A percentile compares a stretch with the other conserved stretches of the same genome.
phyloP scores from a whole-genome alignment of 2,329 filamentous ascomycete genomes.

The Knufia petricola region DNA sequence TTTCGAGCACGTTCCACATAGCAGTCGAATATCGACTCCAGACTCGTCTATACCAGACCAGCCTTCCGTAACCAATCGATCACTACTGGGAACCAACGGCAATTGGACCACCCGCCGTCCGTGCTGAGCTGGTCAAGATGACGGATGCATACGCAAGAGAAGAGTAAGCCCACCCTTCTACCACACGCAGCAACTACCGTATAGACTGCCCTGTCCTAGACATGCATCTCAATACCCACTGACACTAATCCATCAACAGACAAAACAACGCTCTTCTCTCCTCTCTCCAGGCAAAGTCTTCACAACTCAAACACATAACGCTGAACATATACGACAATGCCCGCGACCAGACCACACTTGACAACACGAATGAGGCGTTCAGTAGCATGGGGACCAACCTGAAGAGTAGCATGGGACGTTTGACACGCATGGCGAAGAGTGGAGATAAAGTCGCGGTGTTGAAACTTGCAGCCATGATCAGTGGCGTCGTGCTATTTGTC shows the following conservation, averaged over 20 bases:
- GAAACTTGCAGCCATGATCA: slow-evolving; percentile 76
- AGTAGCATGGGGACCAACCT: slow-evolving; percentile 73
- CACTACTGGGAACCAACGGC: no score
- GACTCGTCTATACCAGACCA: no score
- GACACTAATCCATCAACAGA: slow-evolving; percentile 28
- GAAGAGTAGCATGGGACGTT: slow-evolving; percentile 69
- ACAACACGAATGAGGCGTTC: slow-evolving; percentile 86
- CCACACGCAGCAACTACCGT: no score
- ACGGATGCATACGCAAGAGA: slow-evolving; percentile 51
- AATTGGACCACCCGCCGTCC: neutral
- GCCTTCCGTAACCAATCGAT: no score
- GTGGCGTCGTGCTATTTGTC: slow-evolving; percentile 61
- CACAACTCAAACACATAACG: slow-evolving; percentile 83
- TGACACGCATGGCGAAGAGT: slow-evolving; percentile 81
- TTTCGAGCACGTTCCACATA: no score
- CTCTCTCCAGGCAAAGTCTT: slow-evolving; percentile 83
- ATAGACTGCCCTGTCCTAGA: no score
- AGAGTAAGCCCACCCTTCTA: slow-evolving; percentile 45
- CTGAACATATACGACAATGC: slow-evolving; percentile 98
- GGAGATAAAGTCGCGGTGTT: slow-evolving; percentile 87
- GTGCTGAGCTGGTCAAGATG: slow-evolving; percentile 31
- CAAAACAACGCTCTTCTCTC: slow-evolving; percentile 94
- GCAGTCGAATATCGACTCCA: no score
- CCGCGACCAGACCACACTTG: slow-evolving; percentile 75
- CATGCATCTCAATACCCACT: slow-evolving; percentile 6